A percentile compares a stretch with the other conserved stretches of the same genome.
Conservation (phyloP, 139 green algal species). For the Closterium sp. region DNA sequence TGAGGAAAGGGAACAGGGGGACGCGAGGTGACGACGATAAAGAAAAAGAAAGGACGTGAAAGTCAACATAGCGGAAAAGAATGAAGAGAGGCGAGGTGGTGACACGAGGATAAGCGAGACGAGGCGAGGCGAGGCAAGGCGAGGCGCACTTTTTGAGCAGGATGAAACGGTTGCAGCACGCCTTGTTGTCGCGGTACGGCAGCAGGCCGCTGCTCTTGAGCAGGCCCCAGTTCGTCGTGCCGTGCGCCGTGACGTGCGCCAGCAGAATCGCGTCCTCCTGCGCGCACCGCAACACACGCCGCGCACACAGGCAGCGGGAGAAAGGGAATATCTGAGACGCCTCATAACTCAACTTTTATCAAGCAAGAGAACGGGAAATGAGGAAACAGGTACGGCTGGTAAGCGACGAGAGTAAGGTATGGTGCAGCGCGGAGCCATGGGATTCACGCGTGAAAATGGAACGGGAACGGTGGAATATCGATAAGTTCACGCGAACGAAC, state of each 20-base stretch:
- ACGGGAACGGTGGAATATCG: not conserved
- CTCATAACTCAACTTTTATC: too few relatives aligned
- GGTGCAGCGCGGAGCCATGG: not conserved
- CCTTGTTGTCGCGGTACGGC: not conserved
- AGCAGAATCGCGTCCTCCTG: not conserved
- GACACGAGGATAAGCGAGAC: too few relatives aligned
- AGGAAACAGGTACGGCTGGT: not conserved
- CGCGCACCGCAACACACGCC: not conserved
- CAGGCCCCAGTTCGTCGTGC: not conserved
- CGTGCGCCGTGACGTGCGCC: not conserved
- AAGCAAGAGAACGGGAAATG: not conserved
- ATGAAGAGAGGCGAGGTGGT: not conserved
- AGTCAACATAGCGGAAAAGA: too few relatives aligned
- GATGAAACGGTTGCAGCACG: not conserved
- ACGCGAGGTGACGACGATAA: not conserved
- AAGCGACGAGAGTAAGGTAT: not conserved
- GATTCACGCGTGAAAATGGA: not conserved
- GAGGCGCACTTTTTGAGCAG: not conserved
- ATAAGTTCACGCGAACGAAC: not conserved
- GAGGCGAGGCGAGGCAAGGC: not conserved
- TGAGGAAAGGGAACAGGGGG: not conserved
- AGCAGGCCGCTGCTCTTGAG: not conserved
- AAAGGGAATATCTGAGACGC: too few relatives aligned
- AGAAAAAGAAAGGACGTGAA: too few relatives aligned
- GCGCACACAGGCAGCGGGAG: not conserved